Evolutionary conservation across 179 eudicot genomes (phyloP), one percentile per base, ranked within the genome.

Genomic region (Carnegiea gigantea): DNA sequence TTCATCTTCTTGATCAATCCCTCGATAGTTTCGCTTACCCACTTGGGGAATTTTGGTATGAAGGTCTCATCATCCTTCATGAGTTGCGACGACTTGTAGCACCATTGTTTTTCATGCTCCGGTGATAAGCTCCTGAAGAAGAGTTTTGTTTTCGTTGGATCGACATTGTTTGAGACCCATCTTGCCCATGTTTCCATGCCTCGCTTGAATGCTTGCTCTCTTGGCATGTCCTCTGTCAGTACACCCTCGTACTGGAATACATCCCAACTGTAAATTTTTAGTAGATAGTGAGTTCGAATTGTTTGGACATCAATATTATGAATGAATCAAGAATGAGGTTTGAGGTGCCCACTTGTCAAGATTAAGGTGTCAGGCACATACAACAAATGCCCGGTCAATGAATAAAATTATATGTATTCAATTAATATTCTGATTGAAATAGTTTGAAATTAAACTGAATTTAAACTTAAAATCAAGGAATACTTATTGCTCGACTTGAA

Each of bases 61-160:
- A 75, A 83, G 20, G 83, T 67, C 18, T 76, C 82, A 18, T 87
- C 82, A 5, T n/a, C 18, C 77, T 76, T 13, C 53, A 48, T 67
- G 28, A 80, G 86, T 70, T 23, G 71, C 6, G 80, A 79, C 8
- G 79, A 24, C 24, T 83, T 79, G 80, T 48, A 75, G 72, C 86
- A 83, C 86, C 73, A 68, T 7, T 80, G 80, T 0, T 51, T 28
- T 59, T 75, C 75, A 77, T 83, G 83, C 48, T 79, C 80, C 1
- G 83, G 77, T 0, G 86, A 83, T 48, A 79, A 74, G 80, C 83
- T 80, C 23, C 86, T 70, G 76, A 83, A 83, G 76, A 74, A 79
- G 6, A 83, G 71, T 14, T 33, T 74, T 23, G 86, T 83, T 71
- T 80, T 83, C 46, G 24, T 53, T 14, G 82, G 60, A 43, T 83